Base-by-base conservation (phyloP, 768 basidiomycete species). In the Mycena amicta region DNA sequence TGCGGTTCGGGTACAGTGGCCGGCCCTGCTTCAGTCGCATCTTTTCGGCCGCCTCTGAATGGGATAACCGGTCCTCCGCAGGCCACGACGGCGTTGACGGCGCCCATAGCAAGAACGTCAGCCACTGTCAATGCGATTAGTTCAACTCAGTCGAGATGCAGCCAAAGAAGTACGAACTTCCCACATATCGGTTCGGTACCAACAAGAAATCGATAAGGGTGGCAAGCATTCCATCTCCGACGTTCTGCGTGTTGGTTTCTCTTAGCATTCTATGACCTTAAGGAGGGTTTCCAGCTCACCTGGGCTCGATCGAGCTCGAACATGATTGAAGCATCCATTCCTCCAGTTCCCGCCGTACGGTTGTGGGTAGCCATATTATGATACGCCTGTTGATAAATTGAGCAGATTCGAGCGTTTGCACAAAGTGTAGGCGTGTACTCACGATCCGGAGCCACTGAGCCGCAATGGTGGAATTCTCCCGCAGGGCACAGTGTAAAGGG, bases 11-110 rank as follows among this genome's bases (percentile, higher is more conserved):
- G n/a, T n/a, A n/a, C n/a, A n/a, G n/a, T n/a, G n/a, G n/a, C n/a
- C n/a, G n/a, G n/a, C n/a, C n/a, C n/a, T n/a, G n/a, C n/a, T n/a
- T n/a, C n/a, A n/a, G n/a, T n/a, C n/a, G n/a, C n/a, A n/a, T n/a
- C n/a, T n/a, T n/a, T n/a, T n/a, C n/a, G n/a, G n/a, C n/a, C n/a
- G n/a, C n/a, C n/a, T n/a, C n/a, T n/a, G n/a, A n/a, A n/a, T n/a
- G n/a, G n/a, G 13, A 69, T 61, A 12, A 58, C 20, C 16, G 68
- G 66, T 47, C 68, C 66, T 6, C 65, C 65, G 41, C 68, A 66
- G 13, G 41, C 55, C 8, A 46, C 37, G 16, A 62, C 52, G 22
- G 58, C 57, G 12, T 41, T 41, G 11, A 56, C 30, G 11, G 52
- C 52, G 6, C 62, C 64, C 27, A 68, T 58, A 13, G 66, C 64